Base-by-base conservation (phyloP, 495 filamentous ascomycete species). In the Penicillium waksmanii region DNA sequence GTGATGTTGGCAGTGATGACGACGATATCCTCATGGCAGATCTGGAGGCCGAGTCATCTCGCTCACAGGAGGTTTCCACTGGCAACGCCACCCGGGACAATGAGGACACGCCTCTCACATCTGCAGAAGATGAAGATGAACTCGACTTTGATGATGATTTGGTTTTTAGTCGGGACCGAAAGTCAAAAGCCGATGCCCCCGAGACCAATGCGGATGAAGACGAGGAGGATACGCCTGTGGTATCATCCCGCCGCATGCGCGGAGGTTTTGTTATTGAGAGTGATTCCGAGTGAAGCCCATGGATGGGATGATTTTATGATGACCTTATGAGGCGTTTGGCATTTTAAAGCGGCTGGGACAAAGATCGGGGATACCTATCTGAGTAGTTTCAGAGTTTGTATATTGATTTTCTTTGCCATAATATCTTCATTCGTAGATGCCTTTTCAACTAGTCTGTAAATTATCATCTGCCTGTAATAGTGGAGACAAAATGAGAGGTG, bases 181-280 rank as follows among this genome's bases (percentile, higher is more conserved):
- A 61, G 23, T 61, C 55, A 2, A 66, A 65, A 5, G 35, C 55
- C 4, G 51, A 49, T 5, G 49, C 53, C 3, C 3, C 55, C 18
- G 58, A 51, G 34, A 11, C 57, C 47, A 40, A 59, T 68, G 51
- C 35, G 25, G 60, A 66, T 52, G 62, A 59, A 5, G 60, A 67
- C 2, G 63, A 61, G 2, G 77, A 81, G 51, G 75, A 80, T 51
- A 60, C 46, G 0, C 70, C 71, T 18, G 59, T 76, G 12, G 64
- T 64, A 19, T 56, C 70, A 12, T 57, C 64, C 59, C 71, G 78
- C 53, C 74, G 80, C 6, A 72, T 73, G 44, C 73, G 78, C 36
- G 77, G 74, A 21, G 76, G 79, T 2, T 79, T 84, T 60, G 73
- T 81, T 34, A 72, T 80, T 56, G 81, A 84, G 25, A 82, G 79